Conservation (phyloP, 345 rosid species). For the Melaleuca quinquenervia region DNA sequence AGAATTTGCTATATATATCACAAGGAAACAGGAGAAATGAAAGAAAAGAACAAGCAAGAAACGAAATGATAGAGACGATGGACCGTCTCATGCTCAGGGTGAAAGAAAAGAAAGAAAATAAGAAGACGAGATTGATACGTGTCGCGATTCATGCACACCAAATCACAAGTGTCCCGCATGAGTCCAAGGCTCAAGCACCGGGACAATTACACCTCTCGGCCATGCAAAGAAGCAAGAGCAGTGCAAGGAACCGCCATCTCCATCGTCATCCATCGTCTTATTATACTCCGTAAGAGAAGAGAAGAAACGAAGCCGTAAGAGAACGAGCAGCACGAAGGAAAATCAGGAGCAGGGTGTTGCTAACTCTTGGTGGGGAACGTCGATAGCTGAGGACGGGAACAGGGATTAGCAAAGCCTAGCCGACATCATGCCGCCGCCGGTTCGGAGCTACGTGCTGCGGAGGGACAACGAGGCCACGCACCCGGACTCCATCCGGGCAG, state of each 20-base stretch:
- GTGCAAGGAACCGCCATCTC: neutral
- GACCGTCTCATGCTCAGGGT: neutral
- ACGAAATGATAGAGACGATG: neutral
- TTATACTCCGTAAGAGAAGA: neutral
- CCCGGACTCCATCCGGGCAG: conserved; percentile 46
- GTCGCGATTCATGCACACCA: neutral
- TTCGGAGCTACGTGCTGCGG: conserved; percentile 28
- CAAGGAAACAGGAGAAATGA: neutral
- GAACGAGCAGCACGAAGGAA: neutral
- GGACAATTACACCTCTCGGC: neutral
- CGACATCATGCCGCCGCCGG: conserved; percentile 1
- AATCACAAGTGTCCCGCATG: conserved; percentile 4
- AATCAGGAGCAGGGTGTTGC: neutral
- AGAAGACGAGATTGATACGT: neutral
- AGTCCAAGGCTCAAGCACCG: neutral
- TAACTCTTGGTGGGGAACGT: neutral
- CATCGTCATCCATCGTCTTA: neutral
- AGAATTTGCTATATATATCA: neutral
- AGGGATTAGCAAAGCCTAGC: neutral
- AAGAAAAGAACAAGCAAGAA: neutral
- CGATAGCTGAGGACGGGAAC: neutral
- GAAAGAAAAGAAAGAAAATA: neutral
- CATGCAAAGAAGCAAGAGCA: neutral
- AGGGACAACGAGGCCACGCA: conserved; percentile 36
- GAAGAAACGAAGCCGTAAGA: neutral